These are phyloP conservation scores for Clavispora carvajalis DNA, from an alignment of 805 yeast species.

Conservation along the genomic window DNA sequence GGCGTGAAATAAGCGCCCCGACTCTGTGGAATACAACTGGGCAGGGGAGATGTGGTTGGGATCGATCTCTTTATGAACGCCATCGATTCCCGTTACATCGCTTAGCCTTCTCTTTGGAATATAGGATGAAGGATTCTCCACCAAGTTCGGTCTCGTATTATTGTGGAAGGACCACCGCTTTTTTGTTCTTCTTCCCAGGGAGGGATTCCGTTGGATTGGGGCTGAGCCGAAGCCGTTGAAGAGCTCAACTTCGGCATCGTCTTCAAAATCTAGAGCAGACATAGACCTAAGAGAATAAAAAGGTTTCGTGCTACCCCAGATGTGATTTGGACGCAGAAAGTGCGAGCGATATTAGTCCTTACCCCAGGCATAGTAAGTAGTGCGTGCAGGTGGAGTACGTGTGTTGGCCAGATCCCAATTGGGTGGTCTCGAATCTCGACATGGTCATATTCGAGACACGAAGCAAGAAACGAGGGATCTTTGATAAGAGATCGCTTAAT, in stretches of 20 bases:
- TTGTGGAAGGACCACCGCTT: constrained; percentile 42
- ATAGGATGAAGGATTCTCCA: constrained; percentile 26
- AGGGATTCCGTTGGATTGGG: constrained; percentile 23
- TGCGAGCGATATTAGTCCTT: not conserved
- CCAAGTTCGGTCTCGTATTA: constrained; percentile 32
- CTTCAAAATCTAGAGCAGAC: constrained; percentile 28
- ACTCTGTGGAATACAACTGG: constrained; percentile 86
- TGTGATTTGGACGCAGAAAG: not conserved
- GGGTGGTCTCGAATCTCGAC: too few species aligned
- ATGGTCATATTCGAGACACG: too few species aligned
- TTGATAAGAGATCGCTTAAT: too few species aligned
- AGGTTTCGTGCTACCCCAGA: not conserved
- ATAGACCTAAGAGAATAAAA: constrained; percentile 10
- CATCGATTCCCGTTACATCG: constrained; percentile 41
- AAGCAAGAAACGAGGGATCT: too few species aligned
- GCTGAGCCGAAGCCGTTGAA: constrained; percentile 35
- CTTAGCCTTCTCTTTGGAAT: constrained; percentile 31
- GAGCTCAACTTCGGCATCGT: constrained; percentile 28
- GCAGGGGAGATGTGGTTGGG: constrained; percentile 79
- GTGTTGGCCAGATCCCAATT: not conserved
- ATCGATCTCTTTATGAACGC: constrained; percentile 61
- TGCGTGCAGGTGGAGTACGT: not conserved
- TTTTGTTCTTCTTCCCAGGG: constrained; percentile 30
- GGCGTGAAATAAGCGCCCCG: constrained; percentile 91
- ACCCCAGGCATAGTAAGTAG: not conserved